A percentile compares a stretch with the other conserved stretches of the same genome.
Conservation (phyloP, 2,329 filamentous ascomycete species). For the Capronia americana region DNA sequence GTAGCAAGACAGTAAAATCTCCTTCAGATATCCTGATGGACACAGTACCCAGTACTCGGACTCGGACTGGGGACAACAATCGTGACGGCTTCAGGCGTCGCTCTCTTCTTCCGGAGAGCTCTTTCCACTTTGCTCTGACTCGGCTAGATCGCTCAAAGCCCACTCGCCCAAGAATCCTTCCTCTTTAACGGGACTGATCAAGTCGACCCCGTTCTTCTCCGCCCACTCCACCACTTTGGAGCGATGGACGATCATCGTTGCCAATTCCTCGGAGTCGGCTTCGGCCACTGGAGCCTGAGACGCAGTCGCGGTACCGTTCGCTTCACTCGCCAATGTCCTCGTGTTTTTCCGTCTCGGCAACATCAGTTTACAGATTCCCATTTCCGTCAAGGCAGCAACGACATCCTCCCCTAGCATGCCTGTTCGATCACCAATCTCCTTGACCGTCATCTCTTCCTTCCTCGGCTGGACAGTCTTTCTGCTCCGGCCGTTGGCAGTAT, state of each 20-base stretch:
- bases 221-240: constrained; percentile 71
- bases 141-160: constrained; percentile 48
- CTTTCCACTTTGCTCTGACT: constrained; percentile 25
- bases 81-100: background rate
- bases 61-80: background rate
- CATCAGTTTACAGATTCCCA: constrained; percentile 68
- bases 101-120: constrained; percentile 19
- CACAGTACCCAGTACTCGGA: background rate
- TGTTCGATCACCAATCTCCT: constrained; percentile 75
- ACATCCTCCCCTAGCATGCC: constrained; percentile 89
- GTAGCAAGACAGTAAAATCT: background rate
- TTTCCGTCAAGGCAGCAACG: constrained; percentile 75
- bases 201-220: constrained; percentile 64
- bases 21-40: background rate
- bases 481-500: constrained; percentile 47
- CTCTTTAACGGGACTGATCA: constrained; percentile 72
- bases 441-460: constrained; percentile 65
- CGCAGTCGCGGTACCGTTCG: constrained; percentile 46
- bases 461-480: constrained; percentile 36
- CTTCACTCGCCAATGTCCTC: constrained; percentile 50
- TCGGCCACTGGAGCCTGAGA: constrained; percentile 14
- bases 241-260: constrained; percentile 59
- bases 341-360: constrained; percentile 55
- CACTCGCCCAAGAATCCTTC: constrained; percentile 76
- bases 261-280: constrained; percentile 41